Percentiles rank a stretch among this genome's conserved stretches.
Evolutionary conservation across 163 green algal species (phyloP).

Genomic region (Scenedesmus sp.): DNA sequence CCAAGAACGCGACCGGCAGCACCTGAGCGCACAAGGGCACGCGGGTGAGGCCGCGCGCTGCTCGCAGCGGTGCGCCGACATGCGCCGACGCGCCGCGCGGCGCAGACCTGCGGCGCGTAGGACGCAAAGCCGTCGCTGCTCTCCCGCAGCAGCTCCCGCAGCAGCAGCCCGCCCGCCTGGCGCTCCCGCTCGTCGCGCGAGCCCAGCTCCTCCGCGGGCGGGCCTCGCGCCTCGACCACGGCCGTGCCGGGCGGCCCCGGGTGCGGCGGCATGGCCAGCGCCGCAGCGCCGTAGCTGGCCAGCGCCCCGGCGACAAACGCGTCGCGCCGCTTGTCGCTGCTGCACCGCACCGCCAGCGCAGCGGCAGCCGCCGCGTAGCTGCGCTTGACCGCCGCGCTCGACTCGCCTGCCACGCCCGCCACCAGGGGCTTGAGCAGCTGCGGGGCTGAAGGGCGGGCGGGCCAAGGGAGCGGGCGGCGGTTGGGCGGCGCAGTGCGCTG

Average conservation of each 20-base stretch:
- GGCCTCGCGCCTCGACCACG: too few relatives aligned
- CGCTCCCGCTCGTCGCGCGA: constrained; percentile 39
- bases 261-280: not conserved
- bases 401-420: constrained; percentile 51
- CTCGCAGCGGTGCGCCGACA: too few relatives aligned
- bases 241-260: too few relatives aligned
- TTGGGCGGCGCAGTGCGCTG: not conserved
- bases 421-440: constrained; percentile 31
- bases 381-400: constrained; percentile 66
- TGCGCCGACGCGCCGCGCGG: too few relatives aligned
- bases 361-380: constrained; percentile 75
- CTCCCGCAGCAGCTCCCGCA: constrained; percentile 76
- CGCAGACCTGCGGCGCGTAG: constrained; percentile 47
- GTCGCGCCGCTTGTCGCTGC: constrained; percentile 58
- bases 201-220: too few relatives aligned
- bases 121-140: constrained; percentile 65
- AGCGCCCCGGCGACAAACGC: constrained; percentile 73
- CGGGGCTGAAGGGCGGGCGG: too few relatives aligned
- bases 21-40: constrained; percentile 26
- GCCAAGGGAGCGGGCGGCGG: constrained; percentile 23
- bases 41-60: too few relatives aligned
- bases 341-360: constrained; percentile 52
- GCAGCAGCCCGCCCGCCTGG: constrained; percentile 71
- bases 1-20: constrained; percentile 67
- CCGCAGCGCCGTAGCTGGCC: constrained; percentile 50